Evolutionary conservation across 768 basidiomycete species (phyloP).

Genomic region (Naganishia vaughanmartiniae): DNA sequence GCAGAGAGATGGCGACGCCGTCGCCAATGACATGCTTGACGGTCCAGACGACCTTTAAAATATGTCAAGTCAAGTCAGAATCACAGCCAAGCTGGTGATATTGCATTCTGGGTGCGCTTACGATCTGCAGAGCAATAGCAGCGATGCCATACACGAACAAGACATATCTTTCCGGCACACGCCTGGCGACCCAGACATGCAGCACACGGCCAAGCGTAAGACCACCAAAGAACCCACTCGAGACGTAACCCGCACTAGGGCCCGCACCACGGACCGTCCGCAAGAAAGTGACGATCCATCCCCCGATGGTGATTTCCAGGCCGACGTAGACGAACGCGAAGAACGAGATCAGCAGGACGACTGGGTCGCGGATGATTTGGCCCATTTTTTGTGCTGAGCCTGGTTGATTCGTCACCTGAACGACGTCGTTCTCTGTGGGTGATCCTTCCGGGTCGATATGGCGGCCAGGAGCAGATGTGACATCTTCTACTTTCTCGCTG

Average conservation of each 20-base stretch:
- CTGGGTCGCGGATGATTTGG: slow-evolving; percentile 42
- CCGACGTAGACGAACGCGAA: slow-evolving; percentile 45
- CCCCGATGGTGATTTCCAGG: slow-evolving; percentile 26
- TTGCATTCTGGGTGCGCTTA: not conserved
- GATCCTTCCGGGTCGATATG: not conserved
- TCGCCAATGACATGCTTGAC: slow-evolving; percentile 64
- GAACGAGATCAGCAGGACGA: slow-evolving; percentile 47
- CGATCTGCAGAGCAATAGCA: slow-evolving; percentile 36
- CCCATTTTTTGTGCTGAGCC: slow-evolving; percentile 36
- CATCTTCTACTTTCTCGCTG: not conserved
- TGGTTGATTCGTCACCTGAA: not conserved
- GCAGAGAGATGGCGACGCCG: slow-evolving; percentile 64
- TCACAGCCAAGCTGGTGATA: not conserved
- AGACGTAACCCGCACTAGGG: slow-evolving; percentile 46
- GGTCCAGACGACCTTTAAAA: slow-evolving; percentile 60
- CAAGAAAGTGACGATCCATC: slow-evolving; percentile 37
- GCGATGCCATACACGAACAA: slow-evolving; percentile 53
- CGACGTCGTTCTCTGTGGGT: too few relatives aligned
- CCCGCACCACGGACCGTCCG: slow-evolving; percentile 41
- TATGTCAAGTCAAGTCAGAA: slow-evolving; percentile 21
- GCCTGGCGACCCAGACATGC: slow-evolving; percentile 58
- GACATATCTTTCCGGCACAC: slow-evolving; percentile 7
- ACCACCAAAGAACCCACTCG: slow-evolving; percentile 52
- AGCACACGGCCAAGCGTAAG: slow-evolving; percentile 60
- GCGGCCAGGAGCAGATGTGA: not conserved